Evolutionary conservation across 176 grass and related monocot genomes (phyloP).

Genomic region (Carex myosuroides): DNA sequence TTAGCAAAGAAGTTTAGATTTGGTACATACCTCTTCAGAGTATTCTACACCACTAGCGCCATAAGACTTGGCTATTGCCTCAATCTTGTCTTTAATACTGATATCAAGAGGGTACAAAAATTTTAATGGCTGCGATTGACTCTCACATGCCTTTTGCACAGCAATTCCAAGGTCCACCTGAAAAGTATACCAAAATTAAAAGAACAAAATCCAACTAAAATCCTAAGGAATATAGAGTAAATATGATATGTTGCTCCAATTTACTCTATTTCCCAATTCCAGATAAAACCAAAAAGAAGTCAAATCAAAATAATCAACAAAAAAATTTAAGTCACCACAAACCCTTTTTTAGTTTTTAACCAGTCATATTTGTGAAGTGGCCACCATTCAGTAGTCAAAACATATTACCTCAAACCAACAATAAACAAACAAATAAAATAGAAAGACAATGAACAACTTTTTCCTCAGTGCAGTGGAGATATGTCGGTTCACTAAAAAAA

Average conservation of each 20-base stretch:
- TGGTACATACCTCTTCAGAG: conserved; percentile 62
- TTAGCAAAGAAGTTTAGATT: background rate
- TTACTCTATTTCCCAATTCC: background rate
- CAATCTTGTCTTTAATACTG: conserved; percentile 94
- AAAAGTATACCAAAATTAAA: conserved; percentile 9
- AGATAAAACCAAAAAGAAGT: background rate
- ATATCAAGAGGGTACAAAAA: conserved; percentile 81
- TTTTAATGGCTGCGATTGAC: conserved; percentile 53
- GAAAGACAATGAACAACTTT: background rate
- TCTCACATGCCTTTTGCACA: conserved; percentile 90
- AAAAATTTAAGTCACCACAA: background rate
- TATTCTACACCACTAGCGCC: conserved; percentile 83
- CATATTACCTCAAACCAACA: background rate
- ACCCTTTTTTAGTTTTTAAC: too few species aligned
- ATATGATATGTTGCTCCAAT: background rate
- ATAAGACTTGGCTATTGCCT: conserved; percentile 82
- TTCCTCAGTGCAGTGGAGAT: too few species aligned
- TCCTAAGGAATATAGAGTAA: background rate
- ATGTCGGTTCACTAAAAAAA: too few species aligned
- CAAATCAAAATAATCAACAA: background rate
- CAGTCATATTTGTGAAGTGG: background rate
- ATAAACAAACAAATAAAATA: background rate
- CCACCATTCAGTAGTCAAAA: background rate
- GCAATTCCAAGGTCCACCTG: conserved; percentile 89
- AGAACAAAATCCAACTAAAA: background rate